These are phyloP conservation scores for Pythium folliculosum DNA, from an alignment of 352 stramenopile genomes.

Conservation along the genomic window DNA sequence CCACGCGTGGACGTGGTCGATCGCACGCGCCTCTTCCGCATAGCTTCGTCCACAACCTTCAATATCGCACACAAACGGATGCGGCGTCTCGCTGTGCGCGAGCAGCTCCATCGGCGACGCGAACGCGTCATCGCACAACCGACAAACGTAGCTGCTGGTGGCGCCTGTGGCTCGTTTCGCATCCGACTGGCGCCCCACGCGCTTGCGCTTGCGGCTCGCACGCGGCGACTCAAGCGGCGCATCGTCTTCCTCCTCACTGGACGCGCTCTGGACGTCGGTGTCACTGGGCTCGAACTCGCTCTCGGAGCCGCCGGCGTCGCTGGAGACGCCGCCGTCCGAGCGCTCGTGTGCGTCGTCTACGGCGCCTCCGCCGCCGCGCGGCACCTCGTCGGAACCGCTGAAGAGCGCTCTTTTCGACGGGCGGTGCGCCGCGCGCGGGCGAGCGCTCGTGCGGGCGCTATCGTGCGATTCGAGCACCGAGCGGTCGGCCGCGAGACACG, in stretches of 20 bases:
- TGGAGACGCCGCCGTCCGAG: neutral
- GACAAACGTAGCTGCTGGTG: neutral
- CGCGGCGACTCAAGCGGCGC: neutral
- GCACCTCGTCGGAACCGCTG: neutral
- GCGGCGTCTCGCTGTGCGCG: neutral
- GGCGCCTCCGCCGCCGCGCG: neutral
- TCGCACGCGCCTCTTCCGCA: constrained; percentile 21
- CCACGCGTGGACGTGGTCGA: constrained; percentile 23
- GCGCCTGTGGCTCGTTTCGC: neutral
- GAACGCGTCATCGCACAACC: constrained; percentile 1
- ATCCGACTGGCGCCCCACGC: neutral
- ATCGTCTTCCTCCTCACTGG: neutral
- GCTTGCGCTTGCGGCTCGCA: constrained; percentile 25
- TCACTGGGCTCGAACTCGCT: constrained; percentile 21
- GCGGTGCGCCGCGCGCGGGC: neutral
- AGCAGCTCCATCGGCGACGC: neutral
- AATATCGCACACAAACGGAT: constrained; percentile 27
- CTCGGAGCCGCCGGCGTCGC: constrained; percentile 4
- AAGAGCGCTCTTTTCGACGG: constrained; percentile 19
- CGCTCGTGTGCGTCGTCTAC: constrained; percentile 17
- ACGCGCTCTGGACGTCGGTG: neutral
- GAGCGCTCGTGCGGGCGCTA: neutral
- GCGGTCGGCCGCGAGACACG: neutral
- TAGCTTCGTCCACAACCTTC: constrained; percentile 24
- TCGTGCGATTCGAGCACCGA: neutral